A percentile compares a stretch with the other conserved stretches of the same genome.
Evolutionary conservation across 306 rosid species (phyloP).

Genomic region (Amphicarpaea edgeworthii): DNA sequence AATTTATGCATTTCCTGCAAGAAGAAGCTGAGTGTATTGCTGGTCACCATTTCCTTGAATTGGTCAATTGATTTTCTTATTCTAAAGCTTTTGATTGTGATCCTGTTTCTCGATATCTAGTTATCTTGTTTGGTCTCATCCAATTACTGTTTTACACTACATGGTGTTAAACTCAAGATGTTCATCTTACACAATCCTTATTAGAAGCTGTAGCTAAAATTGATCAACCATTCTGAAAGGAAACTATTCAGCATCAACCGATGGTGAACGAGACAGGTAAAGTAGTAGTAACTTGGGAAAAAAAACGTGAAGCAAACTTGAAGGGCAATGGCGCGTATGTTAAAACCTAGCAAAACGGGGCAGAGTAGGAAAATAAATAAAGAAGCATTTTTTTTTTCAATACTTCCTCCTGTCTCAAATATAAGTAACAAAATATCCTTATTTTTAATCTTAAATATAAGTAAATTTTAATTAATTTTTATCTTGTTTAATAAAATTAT

Average conservation of each 20-base stretch:
- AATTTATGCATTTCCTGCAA: conserved; percentile 42
- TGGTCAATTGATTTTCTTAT: conserved; percentile 40
- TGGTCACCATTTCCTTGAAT: conserved; percentile 35
- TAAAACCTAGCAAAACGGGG: background rate
- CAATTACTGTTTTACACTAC: conserved; percentile 8
- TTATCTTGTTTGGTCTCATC: conserved; percentile 36
- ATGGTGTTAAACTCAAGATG: background rate
- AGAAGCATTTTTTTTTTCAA: no score
- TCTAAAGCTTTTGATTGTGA: conserved; percentile 37
- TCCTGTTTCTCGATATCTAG: conserved; percentile 32
- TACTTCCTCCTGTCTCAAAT: no score
- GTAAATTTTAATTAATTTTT: no score
- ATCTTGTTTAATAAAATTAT: no score
- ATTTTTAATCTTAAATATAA: no score
- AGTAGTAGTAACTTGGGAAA: background rate
- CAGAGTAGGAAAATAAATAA: background rate
- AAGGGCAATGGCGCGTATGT: background rate
- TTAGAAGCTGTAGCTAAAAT: background rate
- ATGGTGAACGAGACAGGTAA: background rate
- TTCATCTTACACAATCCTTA: background rate
- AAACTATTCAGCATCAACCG: conserved; percentile 3
- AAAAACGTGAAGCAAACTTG: background rate
- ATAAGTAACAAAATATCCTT: no score
- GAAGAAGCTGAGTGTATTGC: conserved; percentile 47
- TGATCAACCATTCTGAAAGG: background rate